Evolutionary conservation across 805 yeast genomes (phyloP).

Genomic region (Wickerhamomyces chambardii): DNA sequence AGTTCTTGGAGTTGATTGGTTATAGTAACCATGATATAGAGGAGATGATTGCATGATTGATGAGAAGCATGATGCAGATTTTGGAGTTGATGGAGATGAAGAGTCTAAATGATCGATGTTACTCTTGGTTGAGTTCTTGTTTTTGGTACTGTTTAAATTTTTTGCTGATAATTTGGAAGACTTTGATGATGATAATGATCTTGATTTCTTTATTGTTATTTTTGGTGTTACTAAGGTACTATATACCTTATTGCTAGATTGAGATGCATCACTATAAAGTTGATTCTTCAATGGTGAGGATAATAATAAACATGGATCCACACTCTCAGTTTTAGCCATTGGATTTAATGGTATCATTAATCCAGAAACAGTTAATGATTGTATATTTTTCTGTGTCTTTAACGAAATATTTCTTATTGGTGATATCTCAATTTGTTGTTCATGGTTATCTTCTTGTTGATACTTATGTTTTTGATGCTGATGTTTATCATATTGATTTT

Average conservation of each 20-base stretch:
- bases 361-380: slow-evolving; percentile 5
- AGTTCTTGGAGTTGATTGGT: slow-evolving; percentile 14
- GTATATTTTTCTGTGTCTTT: slow-evolving; percentile 14
- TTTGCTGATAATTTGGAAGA: not conserved
- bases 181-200: not conserved
- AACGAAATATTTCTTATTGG: slow-evolving; percentile 4
- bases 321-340: no score
- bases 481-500: no score
- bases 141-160: no score
- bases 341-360: not conserved
- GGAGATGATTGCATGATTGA: slow-evolving; percentile 21
- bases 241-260: not conserved
- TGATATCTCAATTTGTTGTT: no score
- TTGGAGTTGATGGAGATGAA: slow-evolving; percentile 18
- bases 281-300: slow-evolving; percentile 14
- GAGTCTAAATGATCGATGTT: slow-evolving; percentile 1
- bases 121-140: not conserved
- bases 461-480: no score
- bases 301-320: slow-evolving; percentile 16
- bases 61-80: slow-evolving; percentile 17
- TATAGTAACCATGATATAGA: slow-evolving; percentile 18
- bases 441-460: no score
- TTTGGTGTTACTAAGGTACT: not conserved
- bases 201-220: not conserved
- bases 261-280: no score